Evolutionary conservation across 2,329 filamentous ascomycete species (phyloP).

Genomic region (Xylaria polymorpha): DNA sequence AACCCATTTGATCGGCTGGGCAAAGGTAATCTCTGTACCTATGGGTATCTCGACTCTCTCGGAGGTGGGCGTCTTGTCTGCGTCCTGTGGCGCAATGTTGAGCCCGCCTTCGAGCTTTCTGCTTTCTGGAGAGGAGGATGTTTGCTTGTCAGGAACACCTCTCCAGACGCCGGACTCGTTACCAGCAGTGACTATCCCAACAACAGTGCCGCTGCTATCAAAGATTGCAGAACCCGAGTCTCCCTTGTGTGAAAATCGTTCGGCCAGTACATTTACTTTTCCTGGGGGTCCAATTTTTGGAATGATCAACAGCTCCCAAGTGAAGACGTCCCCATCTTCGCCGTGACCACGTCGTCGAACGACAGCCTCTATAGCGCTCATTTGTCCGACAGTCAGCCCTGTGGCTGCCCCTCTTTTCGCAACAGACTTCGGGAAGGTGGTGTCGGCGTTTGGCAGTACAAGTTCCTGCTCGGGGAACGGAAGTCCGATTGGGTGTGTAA

Average conservation of each 20-base stretch:
- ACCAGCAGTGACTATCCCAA: constrained; percentile 18
- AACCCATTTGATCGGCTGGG: constrained; percentile 19
- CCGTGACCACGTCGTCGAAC: constrained; percentile 1
- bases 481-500: constrained; percentile 6
- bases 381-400: constrained; percentile 11
- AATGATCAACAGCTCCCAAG: constrained; percentile 20
- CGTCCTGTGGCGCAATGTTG: constrained; percentile 8
- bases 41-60: neutral
- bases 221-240: constrained; percentile 22
- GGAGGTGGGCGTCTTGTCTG: constrained; percentile 9
- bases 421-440: constrained; percentile 2
- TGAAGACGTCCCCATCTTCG: constrained; percentile 9
- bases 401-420: constrained; percentile 14
- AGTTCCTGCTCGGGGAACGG: constrained; percentile 5
- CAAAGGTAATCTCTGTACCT: constrained; percentile 20
- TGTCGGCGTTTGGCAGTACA: constrained; percentile 8
- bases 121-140: constrained; percentile 5
- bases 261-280: neutral
- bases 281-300: neutral
- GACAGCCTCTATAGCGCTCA: constrained; percentile 17
- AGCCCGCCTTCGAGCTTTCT: constrained; percentile 6
- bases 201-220: neutral
- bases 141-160: constrained; percentile 10
- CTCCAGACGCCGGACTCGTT: constrained; percentile 13
- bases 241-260: constrained; percentile 3